A percentile compares a stretch with the other conserved stretches of the same genome.
Conservation (phyloP, 306 rosid species). For the Vachellia pachyceras region DNA sequence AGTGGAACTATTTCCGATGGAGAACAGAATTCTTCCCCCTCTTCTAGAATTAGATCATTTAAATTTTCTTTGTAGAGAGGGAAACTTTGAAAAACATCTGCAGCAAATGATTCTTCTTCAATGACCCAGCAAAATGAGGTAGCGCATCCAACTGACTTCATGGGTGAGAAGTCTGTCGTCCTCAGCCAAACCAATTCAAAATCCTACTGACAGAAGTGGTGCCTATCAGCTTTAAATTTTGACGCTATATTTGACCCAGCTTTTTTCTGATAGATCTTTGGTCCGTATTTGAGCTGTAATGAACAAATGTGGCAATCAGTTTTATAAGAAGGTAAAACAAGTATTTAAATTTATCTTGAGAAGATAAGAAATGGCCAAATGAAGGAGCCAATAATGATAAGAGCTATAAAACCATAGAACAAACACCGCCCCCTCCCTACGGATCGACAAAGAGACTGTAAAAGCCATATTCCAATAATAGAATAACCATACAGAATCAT, state of each 20-base stretch:
- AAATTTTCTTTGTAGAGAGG: slow-evolving; percentile 63
- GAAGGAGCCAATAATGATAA: slow-evolving; percentile 12
- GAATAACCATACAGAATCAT: not conserved
- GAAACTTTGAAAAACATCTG: slow-evolving; percentile 56
- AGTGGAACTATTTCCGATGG: slow-evolving; percentile 70
- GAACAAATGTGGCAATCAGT: not conserved
- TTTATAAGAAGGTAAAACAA: not conserved
- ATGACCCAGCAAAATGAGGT: slow-evolving; percentile 78
- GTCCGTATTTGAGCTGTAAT: slow-evolving; percentile 79
- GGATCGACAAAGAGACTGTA: not conserved
- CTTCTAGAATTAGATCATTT: slow-evolving; percentile 60
- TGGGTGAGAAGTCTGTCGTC: slow-evolving; percentile 68
- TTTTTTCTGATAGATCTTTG: slow-evolving; percentile 65
- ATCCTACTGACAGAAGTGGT: slow-evolving; percentile 78
- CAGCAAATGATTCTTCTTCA: slow-evolving; percentile 53
- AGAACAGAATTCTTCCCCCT: slow-evolving; percentile 54
- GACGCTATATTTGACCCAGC: slow-evolving; percentile 60
- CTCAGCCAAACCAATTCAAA: slow-evolving; percentile 81
- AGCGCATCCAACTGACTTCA: slow-evolving; percentile 73
- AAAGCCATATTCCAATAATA: not conserved
- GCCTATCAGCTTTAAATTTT: slow-evolving; percentile 62
- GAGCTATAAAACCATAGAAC: not conserved
- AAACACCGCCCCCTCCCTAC: slow-evolving; percentile 2
- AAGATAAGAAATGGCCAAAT: slow-evolving; percentile 11
- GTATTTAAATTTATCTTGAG: not conserved